These are phyloP conservation scores for Coemansia sp. DNA, from an alignment of 192 early-diverging fungal species.

Conservation along the genomic window DNA sequence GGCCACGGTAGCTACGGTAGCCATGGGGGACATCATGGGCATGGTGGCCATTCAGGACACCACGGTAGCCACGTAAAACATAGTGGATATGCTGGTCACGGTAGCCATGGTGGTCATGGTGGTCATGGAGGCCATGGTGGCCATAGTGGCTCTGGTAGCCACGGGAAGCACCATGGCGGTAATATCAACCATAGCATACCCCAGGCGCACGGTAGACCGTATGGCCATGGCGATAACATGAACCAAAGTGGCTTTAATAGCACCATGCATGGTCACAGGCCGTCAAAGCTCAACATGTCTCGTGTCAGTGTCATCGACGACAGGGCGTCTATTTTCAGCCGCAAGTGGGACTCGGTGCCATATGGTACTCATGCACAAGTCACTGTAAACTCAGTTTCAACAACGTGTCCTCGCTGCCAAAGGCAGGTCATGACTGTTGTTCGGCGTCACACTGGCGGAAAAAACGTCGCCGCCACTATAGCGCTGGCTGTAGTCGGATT, in stretches of 20 bases:
- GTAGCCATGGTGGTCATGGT: neutral
- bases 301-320: conserved; percentile 28
- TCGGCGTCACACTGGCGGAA: conserved; percentile 32
- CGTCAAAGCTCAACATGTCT: conserved; percentile 15
- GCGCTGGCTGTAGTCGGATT: conserved; percentile 31
- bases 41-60: neutral
- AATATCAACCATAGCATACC: too few species aligned
- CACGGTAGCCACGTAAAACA: too few species aligned
- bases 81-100: neutral
- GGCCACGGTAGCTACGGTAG: neutral
- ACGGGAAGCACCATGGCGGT: neutral
- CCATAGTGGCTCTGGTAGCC: neutral
- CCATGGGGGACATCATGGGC: neutral
- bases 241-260: neutral
- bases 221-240: neutral
- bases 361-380: conserved; percentile 28
- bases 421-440: conserved; percentile 31
- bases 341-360: conserved; percentile 17
- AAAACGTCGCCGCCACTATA: conserved; percentile 40
- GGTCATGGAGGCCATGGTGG: neutral
- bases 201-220: neutral
- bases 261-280: neutral
- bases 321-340: conserved; percentile 31
- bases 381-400: conserved; percentile 18
- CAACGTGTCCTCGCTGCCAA: conserved; percentile 31